Conservation (phyloP, 768 basidiomycete genomes). For the Kwoniella sp. region DNA sequence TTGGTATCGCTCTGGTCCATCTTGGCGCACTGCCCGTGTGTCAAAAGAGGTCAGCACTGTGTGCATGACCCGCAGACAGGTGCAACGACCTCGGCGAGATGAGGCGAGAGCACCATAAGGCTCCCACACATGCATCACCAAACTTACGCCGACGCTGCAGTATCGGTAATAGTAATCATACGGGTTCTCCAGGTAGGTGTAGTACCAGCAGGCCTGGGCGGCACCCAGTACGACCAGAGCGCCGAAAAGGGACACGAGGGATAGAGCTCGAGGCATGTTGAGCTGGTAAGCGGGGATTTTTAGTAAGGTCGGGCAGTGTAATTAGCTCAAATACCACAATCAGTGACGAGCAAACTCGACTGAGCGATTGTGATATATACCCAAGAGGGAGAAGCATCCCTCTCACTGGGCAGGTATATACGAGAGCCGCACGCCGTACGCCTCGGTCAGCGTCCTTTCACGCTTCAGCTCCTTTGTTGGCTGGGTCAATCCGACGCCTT, state of each 20-base stretch:
- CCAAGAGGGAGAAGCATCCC: too few species aligned
- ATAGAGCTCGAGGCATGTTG: slow-evolving; percentile 19
- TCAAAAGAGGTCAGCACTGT: neutral
- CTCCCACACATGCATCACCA: too few species aligned
- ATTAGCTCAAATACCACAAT: too few species aligned
- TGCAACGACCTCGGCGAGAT: neutral
- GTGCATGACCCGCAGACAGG: too few species aligned
- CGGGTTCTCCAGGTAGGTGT: slow-evolving; percentile 25
- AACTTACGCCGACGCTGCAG: slow-evolving; percentile 20
- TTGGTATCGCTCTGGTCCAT: slow-evolving; percentile 11
- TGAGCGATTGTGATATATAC: too few species aligned
- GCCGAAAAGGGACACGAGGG: slow-evolving; percentile 8
- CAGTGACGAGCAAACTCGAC: too few species aligned
- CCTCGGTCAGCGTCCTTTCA: too few species aligned
- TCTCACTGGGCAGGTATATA: too few species aligned
- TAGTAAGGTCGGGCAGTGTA: too few species aligned
- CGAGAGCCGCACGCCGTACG: too few species aligned
- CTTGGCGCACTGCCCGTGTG: slow-evolving; percentile 7
- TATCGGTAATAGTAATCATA: slow-evolving; percentile 17
- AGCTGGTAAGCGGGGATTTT: neutral
- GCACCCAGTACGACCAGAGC: slow-evolving; percentile 21
- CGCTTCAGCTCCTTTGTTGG: too few species aligned
- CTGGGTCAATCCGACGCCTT: too few species aligned
- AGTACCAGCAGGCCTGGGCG: slow-evolving; percentile 27
- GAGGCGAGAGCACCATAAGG: neutral